Base-by-base conservation (phyloP, 345 rosid genomes). In the Aquilaria yunnanensis region DNA sequence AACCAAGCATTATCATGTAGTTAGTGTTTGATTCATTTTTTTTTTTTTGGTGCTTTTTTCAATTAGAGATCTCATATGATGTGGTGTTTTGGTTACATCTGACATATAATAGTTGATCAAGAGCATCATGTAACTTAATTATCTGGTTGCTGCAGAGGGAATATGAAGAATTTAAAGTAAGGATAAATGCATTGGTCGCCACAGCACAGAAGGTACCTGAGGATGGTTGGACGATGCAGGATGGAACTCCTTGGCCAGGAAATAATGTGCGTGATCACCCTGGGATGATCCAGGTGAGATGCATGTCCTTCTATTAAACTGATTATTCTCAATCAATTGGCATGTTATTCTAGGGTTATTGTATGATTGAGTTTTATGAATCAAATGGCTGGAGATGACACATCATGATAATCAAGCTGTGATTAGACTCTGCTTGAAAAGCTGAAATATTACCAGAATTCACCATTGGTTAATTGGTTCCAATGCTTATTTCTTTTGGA, bases 201-300 rank as follows among this genome's bases (percentile, higher is more conserved):
- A 87, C 85, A 4, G 96, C 99, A n/a, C 96, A 91, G 68, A 94
- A 94, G 70, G 99, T 88, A 64, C 99, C 99, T 5, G 99, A 94
- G 79, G 99, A 94, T 66, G 99, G 99, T 65, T 94, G 99, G 99
- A 94, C 99, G 10, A 94, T 94, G 99, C 99, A 90, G 81, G 99
- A 94, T 53, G 99, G 99, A 59, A 94, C 97, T 66, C 95, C 96
- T 31, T 94, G 99, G 99, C 99, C 99, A 6, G 99, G 99, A 61
- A 94, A 94, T 65, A 81, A 77, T 54, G 91, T 87, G 3, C 87
- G 99, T 47, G 96, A 94, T 61, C 99, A 94, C 74, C 99, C 99
- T 10, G 99, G 99, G 76, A 94, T 94, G 99, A 94, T 94, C 61
- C 99, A 94, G 96, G 99, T 94, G 13, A 71, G 85, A 70, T 58